Conservation (phyloP, 2,329 filamentous ascomycete species). For the Aspergillus sp. region DNA sequence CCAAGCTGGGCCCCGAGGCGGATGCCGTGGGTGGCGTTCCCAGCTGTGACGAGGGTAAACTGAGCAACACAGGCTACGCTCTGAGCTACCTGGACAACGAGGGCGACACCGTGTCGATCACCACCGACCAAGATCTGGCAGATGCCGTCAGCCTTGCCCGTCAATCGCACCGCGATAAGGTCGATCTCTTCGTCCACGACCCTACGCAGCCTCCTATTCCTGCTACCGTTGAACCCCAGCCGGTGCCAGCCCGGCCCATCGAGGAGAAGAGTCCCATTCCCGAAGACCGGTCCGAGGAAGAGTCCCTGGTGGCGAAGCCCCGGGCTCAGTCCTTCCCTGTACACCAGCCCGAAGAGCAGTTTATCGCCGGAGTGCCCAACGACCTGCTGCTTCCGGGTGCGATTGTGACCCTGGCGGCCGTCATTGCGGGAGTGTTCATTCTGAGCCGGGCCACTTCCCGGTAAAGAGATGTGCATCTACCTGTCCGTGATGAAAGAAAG, state of each 20-base stretch:
- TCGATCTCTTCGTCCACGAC: slow-evolving; percentile 95
- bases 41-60: slow-evolving; percentile 73
- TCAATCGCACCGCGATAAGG: slow-evolving; percentile 79
- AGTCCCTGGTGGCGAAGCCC: slow-evolving; percentile 42
- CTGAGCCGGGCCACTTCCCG: slow-evolving; percentile 67
- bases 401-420: slow-evolving; percentile 90
- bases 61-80: slow-evolving; percentile 78
- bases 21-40: slow-evolving; percentile 82
- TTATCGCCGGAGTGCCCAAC: slow-evolving; percentile 90
- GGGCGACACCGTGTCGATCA: slow-evolving; percentile 94
- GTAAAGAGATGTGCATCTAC: slow-evolving; percentile 18
- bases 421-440: slow-evolving; percentile 90
- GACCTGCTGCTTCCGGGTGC: slow-evolving; percentile 90
- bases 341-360: slow-evolving; percentile 65
- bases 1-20: slow-evolving; percentile 82
- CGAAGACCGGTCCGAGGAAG: slow-evolving; percentile 58
- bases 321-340: slow-evolving; percentile 49
- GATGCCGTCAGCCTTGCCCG: slow-evolving; percentile 86
- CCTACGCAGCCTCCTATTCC: slow-evolving; percentile 83
- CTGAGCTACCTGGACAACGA: slow-evolving; percentile 96
- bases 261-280: slow-evolving; percentile 44
- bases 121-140: slow-evolving; percentile 86
- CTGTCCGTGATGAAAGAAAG: neutral
- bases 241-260: slow-evolving; percentile 50
- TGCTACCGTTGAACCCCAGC: slow-evolving; percentile 61